Evolutionary conservation across 495 filamentous ascomycete species (phyloP).

Genomic region (Tuber brumale): DNA sequence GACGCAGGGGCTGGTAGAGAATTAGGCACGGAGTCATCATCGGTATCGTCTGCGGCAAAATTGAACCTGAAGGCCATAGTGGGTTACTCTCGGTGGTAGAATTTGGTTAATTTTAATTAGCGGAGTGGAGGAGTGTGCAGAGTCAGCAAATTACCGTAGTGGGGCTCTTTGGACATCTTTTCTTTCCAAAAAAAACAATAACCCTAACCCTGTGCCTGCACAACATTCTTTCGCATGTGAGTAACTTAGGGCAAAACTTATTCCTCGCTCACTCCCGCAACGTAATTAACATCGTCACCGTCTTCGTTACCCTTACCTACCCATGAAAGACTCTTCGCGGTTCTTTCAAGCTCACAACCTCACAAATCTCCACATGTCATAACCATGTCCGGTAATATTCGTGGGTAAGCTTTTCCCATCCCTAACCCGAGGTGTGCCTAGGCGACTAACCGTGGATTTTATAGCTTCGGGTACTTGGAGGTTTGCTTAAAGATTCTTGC

Average conservation of each 20-base stretch:
- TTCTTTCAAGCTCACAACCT: neutral
- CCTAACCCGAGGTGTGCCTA: neutral
- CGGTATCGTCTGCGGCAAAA: constrained; percentile 25
- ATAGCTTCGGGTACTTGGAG: constrained; percentile 34
- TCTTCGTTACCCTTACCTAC: constrained; percentile 7
- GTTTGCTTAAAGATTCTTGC: constrained; percentile 11
- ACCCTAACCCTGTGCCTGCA: constrained; percentile 1
- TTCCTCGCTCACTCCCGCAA: neutral
- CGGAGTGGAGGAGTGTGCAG: neutral
- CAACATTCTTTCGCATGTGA: neutral
- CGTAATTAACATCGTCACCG: neutral
- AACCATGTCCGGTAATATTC: constrained; percentile 34
- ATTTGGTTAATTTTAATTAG: neutral
- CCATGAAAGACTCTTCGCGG: neutral
- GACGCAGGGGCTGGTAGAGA: neutral
- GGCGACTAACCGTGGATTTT: constrained; percentile 16
- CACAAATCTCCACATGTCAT: constrained; percentile 10
- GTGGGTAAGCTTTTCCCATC: constrained; percentile 24
- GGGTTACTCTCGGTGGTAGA: neutral
- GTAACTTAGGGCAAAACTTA: neutral
- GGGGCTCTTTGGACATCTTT: neutral
- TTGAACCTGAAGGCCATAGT: constrained; percentile 36
- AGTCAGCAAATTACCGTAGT: neutral
- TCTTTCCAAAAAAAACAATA: neutral
- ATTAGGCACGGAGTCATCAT: neutral